Evolutionary conservation across 208 protist species (phyloP).

Genomic region (Phytomonas francai): DNA sequence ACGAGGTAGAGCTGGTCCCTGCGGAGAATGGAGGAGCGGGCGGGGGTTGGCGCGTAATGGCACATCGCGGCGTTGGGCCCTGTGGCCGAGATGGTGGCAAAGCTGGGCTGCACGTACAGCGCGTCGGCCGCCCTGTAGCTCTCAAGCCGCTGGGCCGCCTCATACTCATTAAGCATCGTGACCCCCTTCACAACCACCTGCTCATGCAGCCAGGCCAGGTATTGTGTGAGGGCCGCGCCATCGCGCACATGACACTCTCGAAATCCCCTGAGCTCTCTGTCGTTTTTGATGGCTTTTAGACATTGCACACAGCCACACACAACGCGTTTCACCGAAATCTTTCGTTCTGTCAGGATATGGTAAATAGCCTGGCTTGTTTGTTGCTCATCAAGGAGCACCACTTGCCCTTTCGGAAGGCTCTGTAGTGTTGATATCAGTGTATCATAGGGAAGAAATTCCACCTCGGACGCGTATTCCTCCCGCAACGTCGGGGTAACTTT

Average conservation of each 20-base stretch:
- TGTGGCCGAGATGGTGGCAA: conserved; percentile 87
- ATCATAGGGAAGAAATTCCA: conserved; percentile 72
- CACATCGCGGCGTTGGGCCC: conserved; percentile 93
- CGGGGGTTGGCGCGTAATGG: conserved; percentile 85
- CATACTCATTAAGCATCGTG: conserved; percentile 79
- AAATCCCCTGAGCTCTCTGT: conserved; percentile 87
- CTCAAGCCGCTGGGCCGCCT: conserved; percentile 72
- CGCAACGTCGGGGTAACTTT: conserved; percentile 25
- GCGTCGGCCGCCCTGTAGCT: conserved; percentile 58
- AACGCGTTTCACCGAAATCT: conserved; percentile 15
- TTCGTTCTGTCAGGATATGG: conserved; percentile 23
- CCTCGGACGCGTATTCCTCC: conserved; percentile 10
- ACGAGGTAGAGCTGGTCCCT: conserved; percentile 87
- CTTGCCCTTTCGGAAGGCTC: conserved; percentile 15
- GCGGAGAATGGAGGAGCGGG: conserved; percentile 51
- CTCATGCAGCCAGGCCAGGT: conserved; percentile 89
- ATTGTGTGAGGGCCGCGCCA: conserved; percentile 86
- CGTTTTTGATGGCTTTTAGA: conserved; percentile 90
- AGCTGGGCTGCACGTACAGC: conserved; percentile 89
- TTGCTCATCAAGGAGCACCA: conserved; percentile 62
- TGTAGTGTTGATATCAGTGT: conserved; percentile 41
- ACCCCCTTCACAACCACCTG: conserved; percentile 39
- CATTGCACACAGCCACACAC: conserved; percentile 60
- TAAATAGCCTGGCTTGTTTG: conserved; percentile 70
- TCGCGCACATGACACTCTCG: conserved; percentile 90